These are phyloP conservation scores for Purshia tridentata DNA, from an alignment of 306 rosid species.

Conservation along the genomic window DNA sequence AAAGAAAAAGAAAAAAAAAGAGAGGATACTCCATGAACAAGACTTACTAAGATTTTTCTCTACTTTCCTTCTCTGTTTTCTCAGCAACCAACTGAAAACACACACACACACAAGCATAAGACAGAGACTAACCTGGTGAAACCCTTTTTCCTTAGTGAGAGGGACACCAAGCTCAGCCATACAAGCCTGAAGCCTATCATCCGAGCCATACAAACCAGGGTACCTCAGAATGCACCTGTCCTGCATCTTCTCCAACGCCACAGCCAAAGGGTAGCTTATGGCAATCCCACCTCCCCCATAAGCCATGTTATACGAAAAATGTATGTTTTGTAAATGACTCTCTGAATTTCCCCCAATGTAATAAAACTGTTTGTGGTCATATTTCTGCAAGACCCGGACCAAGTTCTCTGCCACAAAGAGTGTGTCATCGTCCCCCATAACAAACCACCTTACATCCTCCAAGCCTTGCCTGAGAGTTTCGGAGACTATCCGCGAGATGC, in stretches of 20 bases:
- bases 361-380: constrained; percentile 60
- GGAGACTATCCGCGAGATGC: constrained; percentile 66
- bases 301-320: constrained; percentile 71
- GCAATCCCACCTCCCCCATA: constrained; percentile 81
- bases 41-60: not conserved
- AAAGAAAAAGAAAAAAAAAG: too few relatives aligned
- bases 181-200: constrained; percentile 77
- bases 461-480: constrained; percentile 51
- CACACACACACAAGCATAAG: not conserved
- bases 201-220: constrained; percentile 64
- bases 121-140: constrained; percentile 61
- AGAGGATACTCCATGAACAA: not conserved
- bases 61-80: not conserved
- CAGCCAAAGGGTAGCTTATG: constrained; percentile 59
- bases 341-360: constrained; percentile 71
- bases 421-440: constrained; percentile 80
- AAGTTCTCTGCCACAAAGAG: constrained; percentile 58
- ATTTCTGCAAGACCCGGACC: constrained; percentile 54
- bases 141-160: constrained; percentile 67
- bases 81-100: not conserved
- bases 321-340: constrained; percentile 66
- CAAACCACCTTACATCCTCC: constrained; percentile 66
- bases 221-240: constrained; percentile 64
- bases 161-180: constrained; percentile 84
- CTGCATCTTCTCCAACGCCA: constrained; percentile 60